phyloP scores from a whole-genome alignment of 768 basidiomycete genomes.

The Rhizopogon sp. region DNA sequence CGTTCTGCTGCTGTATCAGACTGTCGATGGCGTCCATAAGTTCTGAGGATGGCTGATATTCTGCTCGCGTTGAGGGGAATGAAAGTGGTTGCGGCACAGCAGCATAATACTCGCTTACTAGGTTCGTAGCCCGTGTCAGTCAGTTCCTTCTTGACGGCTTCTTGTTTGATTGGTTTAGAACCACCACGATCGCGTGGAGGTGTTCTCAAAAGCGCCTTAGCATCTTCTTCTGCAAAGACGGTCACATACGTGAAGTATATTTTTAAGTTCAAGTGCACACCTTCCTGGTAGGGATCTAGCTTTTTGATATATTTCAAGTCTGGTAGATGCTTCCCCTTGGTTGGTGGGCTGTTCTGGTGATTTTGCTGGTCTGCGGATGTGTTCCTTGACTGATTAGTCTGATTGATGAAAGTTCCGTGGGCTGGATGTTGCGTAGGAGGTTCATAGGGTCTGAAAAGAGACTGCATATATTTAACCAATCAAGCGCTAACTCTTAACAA shows the following conservation, averaged over 20 bases:
- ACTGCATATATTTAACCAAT: conserved; percentile 4
- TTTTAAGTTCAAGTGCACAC: neutral
- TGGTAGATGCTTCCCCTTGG: neutral
- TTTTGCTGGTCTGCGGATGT: neutral
- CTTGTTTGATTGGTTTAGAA: conserved; percentile 8
- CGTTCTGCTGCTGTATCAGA: neutral
- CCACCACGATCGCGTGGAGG: conserved; percentile 1
- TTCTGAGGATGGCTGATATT: conserved; percentile 9
- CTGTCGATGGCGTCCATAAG: conserved; percentile 10
- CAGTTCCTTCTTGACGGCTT: conserved; percentile 6
- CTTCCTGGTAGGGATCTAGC: conserved; percentile 25
- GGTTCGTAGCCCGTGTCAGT: neutral
- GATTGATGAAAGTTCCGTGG: conserved; percentile 6
- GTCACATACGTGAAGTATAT: neutral
- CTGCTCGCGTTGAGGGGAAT: conserved; percentile 1
- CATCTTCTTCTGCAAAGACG: conserved; percentile 18
- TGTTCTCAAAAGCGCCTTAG: conserved; percentile 10
- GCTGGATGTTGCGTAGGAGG: conserved; percentile 20
- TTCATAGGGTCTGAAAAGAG: conserved; percentile 19
- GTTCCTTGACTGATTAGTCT: neutral
- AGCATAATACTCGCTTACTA: neutral
- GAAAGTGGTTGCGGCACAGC: too few species aligned
- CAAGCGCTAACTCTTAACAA: neutral
- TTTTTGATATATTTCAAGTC: conserved; percentile 19
- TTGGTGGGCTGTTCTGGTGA: neutral